Percentiles rank a stretch among this genome's conserved stretches.
Evolutionary conservation across 345 rosid species (phyloP).

Genomic region (Alliaria petiolata): DNA sequence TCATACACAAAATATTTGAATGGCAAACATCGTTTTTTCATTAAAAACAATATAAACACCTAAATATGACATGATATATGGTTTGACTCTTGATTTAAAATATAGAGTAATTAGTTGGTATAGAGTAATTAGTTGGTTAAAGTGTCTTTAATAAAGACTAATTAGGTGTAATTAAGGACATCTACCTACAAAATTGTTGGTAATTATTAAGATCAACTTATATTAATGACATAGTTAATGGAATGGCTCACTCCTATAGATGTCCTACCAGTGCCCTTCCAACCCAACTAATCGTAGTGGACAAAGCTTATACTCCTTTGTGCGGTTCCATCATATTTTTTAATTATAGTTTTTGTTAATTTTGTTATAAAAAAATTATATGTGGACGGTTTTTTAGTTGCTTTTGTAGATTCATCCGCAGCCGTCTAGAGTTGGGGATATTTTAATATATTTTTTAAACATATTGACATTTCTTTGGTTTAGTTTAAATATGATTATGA

Average conservation of each 20-base stretch:
- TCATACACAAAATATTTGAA: background rate
- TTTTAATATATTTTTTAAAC: background rate
- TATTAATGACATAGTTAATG: background rate
- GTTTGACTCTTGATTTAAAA: background rate
- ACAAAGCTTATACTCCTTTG: slow-evolving; percentile 7
- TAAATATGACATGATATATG: background rate
- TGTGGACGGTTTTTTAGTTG: background rate
- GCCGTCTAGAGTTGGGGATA: slow-evolving; percentile 3
- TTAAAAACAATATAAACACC: background rate
- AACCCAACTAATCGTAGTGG: slow-evolving; percentile 22
- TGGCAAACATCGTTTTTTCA: background rate
- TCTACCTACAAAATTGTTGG: background rate
- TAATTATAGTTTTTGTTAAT: background rate
- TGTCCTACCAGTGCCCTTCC: slow-evolving; percentile 28
- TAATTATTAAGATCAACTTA: background rate
- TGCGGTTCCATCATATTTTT: background rate
- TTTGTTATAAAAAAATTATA: background rate
- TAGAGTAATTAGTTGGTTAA: slow-evolving; percentile 10
- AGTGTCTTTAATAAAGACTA: slow-evolving; percentile 22
- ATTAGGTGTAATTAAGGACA: slow-evolving; percentile 10
- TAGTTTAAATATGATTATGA: background rate
- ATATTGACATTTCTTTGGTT: background rate
- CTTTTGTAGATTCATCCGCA: background rate
- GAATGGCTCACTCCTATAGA: background rate
- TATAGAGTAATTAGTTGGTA: no score